A percentile compares a stretch with the other conserved stretches of the same genome.
phyloP scores from a whole-genome alignment of 257 asterid genomes.

The Lavandula angustifolia region DNA sequence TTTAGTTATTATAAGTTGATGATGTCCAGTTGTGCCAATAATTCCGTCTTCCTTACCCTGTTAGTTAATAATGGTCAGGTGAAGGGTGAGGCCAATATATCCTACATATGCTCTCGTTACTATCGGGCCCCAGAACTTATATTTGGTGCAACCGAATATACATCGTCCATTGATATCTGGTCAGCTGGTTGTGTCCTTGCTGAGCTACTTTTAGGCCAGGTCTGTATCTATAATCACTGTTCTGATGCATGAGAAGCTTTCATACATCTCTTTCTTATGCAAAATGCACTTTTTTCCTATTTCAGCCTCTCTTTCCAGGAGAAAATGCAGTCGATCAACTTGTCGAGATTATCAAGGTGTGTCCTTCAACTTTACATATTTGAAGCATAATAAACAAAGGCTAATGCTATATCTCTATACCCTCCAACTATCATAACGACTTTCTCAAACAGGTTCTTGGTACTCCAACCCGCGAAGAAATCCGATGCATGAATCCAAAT shows the following conservation, averaged over 20 bases:
- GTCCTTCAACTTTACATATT: not conserved
- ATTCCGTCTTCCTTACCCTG: slow-evolving; percentile 28
- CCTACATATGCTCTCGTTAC: slow-evolving; percentile 79
- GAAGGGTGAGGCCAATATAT: slow-evolving; percentile 74
- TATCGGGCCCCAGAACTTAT: slow-evolving; percentile 76
- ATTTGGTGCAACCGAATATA: slow-evolving; percentile 77
- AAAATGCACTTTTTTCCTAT: not conserved
- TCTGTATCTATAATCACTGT: slow-evolving; percentile 35
- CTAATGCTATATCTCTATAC: too few relatives aligned
- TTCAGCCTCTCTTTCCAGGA: slow-evolving; percentile 88
- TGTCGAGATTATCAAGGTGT: slow-evolving; percentile 89
- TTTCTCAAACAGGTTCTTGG: slow-evolving; percentile 53
- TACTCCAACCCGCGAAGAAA: slow-evolving; percentile 76
- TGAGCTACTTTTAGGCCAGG: slow-evolving; percentile 78
- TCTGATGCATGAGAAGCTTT: slow-evolving; percentile 11
- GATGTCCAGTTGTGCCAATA: not conserved
- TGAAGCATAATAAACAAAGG: too few relatives aligned
- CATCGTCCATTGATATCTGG: slow-evolving; percentile 75
- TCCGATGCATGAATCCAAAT: slow-evolving; percentile 78
- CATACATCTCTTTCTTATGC: slow-evolving; percentile 12
- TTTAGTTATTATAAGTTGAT: not conserved
- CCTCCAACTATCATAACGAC: not conserved
- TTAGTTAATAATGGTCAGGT: slow-evolving; percentile 47
- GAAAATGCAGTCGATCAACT: slow-evolving; percentile 96
- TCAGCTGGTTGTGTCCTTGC: slow-evolving; percentile 76